These are phyloP conservation scores for Aegilops sharonensis DNA, from an alignment of 176 grass and related monocot genomes.

Conservation along the genomic window DNA sequence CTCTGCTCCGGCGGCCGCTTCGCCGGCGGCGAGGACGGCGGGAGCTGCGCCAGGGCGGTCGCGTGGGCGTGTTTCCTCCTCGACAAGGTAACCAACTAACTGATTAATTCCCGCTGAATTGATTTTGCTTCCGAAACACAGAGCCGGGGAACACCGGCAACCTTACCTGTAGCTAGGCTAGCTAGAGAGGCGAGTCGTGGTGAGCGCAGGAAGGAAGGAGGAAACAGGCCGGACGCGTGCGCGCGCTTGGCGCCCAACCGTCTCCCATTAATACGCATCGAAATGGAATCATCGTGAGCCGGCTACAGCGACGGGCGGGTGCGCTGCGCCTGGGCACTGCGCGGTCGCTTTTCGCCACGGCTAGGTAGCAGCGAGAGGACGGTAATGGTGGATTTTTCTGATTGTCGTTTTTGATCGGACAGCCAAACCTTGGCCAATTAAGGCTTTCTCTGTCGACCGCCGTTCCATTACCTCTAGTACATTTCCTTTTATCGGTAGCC, in stretches of 20 bases:
- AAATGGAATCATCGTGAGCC: neutral
- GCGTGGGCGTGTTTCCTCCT: conserved; percentile 62
- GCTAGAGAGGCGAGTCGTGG: neutral
- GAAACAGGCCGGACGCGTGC: neutral
- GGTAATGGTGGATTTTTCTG: no score
- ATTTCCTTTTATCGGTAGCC: no score
- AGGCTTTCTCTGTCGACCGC: no score
- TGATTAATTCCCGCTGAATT: no score
- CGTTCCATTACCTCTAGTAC: no score
- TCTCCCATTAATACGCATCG: conserved; percentile 5
- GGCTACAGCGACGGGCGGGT: neutral
- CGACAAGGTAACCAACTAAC: conserved; percentile 52
- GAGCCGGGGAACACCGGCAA: neutral
- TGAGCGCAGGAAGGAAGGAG: neutral
- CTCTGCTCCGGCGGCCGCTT: conserved; percentile 7
- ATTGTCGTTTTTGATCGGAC: neutral
- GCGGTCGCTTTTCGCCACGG: neutral
- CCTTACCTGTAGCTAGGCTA: neutral
- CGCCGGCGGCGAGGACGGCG: neutral
- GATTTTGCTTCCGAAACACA: neutral
- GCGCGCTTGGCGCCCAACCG: neutral
- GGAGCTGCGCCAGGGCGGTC: neutral
- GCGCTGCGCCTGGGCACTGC: no score
- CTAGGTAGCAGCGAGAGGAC: no score
- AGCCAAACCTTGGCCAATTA: no score